Conservation (phyloP, 805 yeast species). For the Teunomyces stri region DNA sequence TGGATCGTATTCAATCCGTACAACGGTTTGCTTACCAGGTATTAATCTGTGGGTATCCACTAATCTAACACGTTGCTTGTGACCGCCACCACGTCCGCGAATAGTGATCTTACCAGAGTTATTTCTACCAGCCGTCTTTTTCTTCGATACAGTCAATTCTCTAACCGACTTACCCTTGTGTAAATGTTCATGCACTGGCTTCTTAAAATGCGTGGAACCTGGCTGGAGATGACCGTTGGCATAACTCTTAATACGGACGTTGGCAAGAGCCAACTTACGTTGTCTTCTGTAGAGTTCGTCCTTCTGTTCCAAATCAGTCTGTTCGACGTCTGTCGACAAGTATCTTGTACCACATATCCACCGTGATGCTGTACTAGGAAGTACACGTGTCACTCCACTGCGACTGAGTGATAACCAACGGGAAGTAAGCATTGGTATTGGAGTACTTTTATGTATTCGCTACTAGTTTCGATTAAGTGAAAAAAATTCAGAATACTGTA, state of each 20-base stretch:
- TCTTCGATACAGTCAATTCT: conserved; percentile 70
- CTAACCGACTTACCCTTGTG: conserved; percentile 81
- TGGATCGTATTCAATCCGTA: conserved; percentile 94
- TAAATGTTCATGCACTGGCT: conserved; percentile 82
- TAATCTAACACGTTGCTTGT: conserved; percentile 79
- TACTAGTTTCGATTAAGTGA: not conserved
- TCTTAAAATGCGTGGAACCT: conserved; percentile 82
- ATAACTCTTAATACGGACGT: conserved; percentile 67
- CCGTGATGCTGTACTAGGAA: not conserved
- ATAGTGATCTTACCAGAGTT: conserved; percentile 83
- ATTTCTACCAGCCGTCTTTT: conserved; percentile 84
- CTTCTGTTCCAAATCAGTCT: conserved; percentile 76
- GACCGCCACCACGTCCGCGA: conserved; percentile 97
- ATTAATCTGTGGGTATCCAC: conserved; percentile 70
- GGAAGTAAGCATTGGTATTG: not conserved
- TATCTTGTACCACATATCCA: conserved; percentile 3
- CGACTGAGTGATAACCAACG: conserved; percentile 1
- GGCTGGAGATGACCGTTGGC: conserved; percentile 77
- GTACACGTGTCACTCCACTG: conserved; percentile 1
- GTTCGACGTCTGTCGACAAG: conserved; percentile 22
- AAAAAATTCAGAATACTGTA: not conserved
- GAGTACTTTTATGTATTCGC: conserved; percentile 1
- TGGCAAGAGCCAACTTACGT: conserved; percentile 66
- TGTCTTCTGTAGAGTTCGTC: conserved; percentile 72
- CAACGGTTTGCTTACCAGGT: conserved; percentile 74